phyloP scores from a whole-genome alignment of 345 rosid species.

The Eucalyptus urophylla region DNA sequence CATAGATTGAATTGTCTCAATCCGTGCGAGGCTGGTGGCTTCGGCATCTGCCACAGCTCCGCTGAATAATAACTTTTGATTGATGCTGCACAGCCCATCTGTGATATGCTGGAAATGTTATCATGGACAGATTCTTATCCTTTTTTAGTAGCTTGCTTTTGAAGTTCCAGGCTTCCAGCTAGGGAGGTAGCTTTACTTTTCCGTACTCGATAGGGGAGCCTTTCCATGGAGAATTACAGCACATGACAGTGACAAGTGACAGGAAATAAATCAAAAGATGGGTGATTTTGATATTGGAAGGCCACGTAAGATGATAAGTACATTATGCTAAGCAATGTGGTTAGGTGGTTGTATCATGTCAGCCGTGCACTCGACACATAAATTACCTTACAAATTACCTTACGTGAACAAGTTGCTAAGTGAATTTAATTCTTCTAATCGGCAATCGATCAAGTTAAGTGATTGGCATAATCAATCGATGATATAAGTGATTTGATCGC shows the following conservation, averaged over 20 bases:
- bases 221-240: not conserved
- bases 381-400: too few species aligned
- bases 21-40: not conserved
- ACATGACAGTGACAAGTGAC: not conserved
- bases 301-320: too few species aligned
- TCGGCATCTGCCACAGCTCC: not conserved
- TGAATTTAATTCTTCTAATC: too few species aligned
- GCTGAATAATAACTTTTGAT: not conserved
- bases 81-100: not conserved
- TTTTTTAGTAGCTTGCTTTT: not conserved
- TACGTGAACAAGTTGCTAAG: too few species aligned
- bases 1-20: not conserved
- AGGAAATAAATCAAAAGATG: too few species aligned
- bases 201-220: not conserved
- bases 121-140: not conserved
- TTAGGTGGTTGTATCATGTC: too few species aligned
- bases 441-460: fast-evolving
- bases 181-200: not conserved
- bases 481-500: not conserved
- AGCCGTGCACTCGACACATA: too few species aligned
- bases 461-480: too few species aligned
- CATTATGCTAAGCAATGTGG: too few species aligned
- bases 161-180: not conserved
- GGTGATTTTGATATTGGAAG: too few species aligned
- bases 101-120: not conserved